Evolutionary conservation across 345 rosid species (phyloP), one percentile per base, ranked within the genome.

Genomic region (Kandelia obovata): DNA sequence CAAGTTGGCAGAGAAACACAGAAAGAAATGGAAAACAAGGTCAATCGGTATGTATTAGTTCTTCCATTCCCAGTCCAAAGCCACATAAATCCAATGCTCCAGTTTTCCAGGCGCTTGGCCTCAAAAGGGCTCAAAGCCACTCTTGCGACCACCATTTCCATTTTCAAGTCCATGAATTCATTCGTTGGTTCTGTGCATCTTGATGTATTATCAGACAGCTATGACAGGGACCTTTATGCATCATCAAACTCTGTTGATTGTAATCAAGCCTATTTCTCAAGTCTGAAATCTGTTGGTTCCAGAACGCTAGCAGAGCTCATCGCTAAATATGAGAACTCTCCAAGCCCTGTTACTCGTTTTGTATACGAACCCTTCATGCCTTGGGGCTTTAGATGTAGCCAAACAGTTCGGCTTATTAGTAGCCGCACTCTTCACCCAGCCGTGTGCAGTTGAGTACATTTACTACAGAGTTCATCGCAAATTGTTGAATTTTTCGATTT

Each of bases 61-160:
- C 17, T 62, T 16, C 67, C 66, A 19, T 2, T 61, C 16, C 73
- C 73, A 2, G 64, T 21, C 20, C 73, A 70, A 35, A 65, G 62
- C 13, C 62, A 53, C 53, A 25, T 70, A 1, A 70, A 63, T 35
- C 67, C 73, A 0, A 53, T 70, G 73, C 26, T 70, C 6, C 61
- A 62, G 20, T 63, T 70, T 30, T 62, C 46, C 16, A 62, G 37
- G 16, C 39, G 62, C 25, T 26, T 70, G 2, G 61, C 34, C 53
- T 62, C 67, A 8, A 53, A 62, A 70, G 73, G 67, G 9, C 4
- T 53, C 66, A 53, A 35, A 13, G 67, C 35, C 2, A 61, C 67
- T 1, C 51, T 70, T 3, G n/a, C 53, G 3, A 23, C 25, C 20
- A 27, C 26, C 66, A 25, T 47, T 3, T 30, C 62, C 73, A 52